Evolutionary conservation across 2,329 filamentous ascomycete species (phyloP), one percentile per base, ranked within the genome.

Genomic region (Daldinia sp.): DNA sequence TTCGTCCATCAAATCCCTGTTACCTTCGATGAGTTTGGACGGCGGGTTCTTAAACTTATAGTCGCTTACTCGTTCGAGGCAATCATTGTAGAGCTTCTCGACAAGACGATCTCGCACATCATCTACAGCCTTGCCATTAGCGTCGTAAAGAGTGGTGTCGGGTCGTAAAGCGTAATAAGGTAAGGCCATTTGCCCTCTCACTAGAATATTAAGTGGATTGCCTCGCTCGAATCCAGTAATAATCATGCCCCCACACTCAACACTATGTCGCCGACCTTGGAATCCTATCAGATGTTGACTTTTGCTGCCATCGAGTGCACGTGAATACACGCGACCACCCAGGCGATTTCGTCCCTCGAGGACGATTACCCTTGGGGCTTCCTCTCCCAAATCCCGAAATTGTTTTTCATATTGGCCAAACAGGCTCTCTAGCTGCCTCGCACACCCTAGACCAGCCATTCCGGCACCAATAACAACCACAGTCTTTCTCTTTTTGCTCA

Each of bases 221-320:
- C 97, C 97, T 72, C 93, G 89, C 73, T 98, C 94, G 78, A 98
- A 99, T 0, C 96, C 96, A 37, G 97, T 98, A 68, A 99, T 94
- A 67, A 99, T 98, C 86, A 99, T 97, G 62, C 95, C 96, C 30
- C 96, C 96, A 90, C 98, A 97, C 79, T 99, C 96, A 35, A 93
- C 96, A 20, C 94, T 98, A 76, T 91, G 92, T 57, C 89, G 84
- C 68, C 85, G 87, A 7, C 84, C 86, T 81, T 87, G 78, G 86
- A 88, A 80, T 77, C 72, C 84, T 75, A 77, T 84, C 81, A 77
- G 89, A 73, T 71, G 81, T 80, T 76, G 83, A 77, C 63, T 83
- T 80, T 78, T 87, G 79, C 83, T 91, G 82, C 82, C 89, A 85
- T 83, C 83, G 70, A 91, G 86, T 26, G 86, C 81, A 60, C 87